Conservation (phyloP, 108 stramenopile species). For the Discostella stelligeroides region DNA sequence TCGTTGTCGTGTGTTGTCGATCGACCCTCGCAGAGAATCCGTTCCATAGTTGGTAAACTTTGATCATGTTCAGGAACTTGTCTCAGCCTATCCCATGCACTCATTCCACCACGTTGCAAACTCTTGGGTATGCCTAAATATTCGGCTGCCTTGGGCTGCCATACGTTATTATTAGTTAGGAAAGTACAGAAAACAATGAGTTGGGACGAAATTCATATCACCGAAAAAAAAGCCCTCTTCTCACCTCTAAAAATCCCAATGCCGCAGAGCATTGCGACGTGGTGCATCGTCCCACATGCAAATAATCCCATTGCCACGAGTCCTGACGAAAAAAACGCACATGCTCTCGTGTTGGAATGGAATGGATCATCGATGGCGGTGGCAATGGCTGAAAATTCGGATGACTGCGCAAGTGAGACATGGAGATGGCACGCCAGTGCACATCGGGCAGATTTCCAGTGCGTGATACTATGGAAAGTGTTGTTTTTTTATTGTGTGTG, state of each 20-base stretch:
- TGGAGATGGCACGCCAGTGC: conserved; percentile 72
- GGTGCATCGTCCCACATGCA: conserved; percentile 83
- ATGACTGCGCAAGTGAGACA: conserved; percentile 81
- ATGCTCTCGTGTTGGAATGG: conserved; percentile 64
- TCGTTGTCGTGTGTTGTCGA: not conserved
- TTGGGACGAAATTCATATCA: no score
- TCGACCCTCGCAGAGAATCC: conserved; percentile 43
- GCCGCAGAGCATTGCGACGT: conserved; percentile 83
- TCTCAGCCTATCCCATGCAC: conserved; percentile 71
- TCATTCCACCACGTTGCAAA: conserved; percentile 59
- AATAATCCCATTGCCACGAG: conserved; percentile 89
- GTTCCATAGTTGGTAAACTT: conserved; percentile 63
- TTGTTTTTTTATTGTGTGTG: conserved; percentile 7
- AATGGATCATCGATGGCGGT: conserved; percentile 43
- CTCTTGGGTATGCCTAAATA: conserved; percentile 65
- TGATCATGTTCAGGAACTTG: conserved; percentile 32
- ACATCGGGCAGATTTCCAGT: conserved; percentile 78
- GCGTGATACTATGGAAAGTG: not conserved
- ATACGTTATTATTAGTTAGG: no score
- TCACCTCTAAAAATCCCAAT: conserved; percentile 63
- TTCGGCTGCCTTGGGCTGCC: conserved; percentile 53
- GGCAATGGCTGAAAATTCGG: conserved; percentile 76
- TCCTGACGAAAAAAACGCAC: conserved; percentile 83
- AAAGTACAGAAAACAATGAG: no score
- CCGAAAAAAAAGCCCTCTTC: no score